phyloP scores from a whole-genome alignment of 1,284 basidiomycete genomes.

The Erythrobasidium hasegawianum region DNA sequence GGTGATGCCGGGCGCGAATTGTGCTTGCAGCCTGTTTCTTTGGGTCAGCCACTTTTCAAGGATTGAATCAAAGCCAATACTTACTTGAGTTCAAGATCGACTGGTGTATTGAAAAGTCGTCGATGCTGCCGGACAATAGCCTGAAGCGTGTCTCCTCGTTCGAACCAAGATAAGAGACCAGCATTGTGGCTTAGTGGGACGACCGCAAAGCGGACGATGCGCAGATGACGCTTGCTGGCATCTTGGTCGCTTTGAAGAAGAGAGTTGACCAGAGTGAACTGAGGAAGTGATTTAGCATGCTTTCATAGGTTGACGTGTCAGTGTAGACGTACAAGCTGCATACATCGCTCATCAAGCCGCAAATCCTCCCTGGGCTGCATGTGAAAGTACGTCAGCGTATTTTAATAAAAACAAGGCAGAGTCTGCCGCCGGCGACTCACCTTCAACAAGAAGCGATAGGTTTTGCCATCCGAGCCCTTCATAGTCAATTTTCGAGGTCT shows the following conservation, averaged over 20 bases:
- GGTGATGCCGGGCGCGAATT: constrained; percentile 8
- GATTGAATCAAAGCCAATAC: background rate
- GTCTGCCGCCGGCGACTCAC: too few relatives aligned
- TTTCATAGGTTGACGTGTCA: background rate
- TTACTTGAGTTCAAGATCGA: constrained; percentile 33
- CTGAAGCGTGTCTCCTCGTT: constrained; percentile 32
- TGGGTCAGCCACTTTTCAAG: background rate
- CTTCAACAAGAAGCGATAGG: constrained; percentile 33
- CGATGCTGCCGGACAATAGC: constrained; percentile 28
- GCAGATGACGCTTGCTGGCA: constrained; percentile 15
- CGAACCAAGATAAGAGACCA: constrained; percentile 27
- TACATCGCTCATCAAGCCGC: constrained; percentile 28
- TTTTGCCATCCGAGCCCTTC: constrained; percentile 17
- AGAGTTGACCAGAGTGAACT: constrained; percentile 32
- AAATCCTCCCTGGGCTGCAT: constrained; percentile 27
- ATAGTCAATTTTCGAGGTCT: constrained; percentile 31
- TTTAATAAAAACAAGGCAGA: too few relatives aligned
- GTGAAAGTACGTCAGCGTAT: too few relatives aligned
- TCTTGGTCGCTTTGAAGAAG: constrained; percentile 13
- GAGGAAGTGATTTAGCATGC: background rate
- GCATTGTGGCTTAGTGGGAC: constrained; percentile 26
- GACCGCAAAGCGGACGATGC: constrained; percentile 20
- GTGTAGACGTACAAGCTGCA: constrained; percentile 15
- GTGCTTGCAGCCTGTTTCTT: background rate
- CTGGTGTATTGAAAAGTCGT: background rate